phyloP scores from a whole-genome alignment of 208 protist genomes.

The Acanthamoeba culbertsoni region DNA sequence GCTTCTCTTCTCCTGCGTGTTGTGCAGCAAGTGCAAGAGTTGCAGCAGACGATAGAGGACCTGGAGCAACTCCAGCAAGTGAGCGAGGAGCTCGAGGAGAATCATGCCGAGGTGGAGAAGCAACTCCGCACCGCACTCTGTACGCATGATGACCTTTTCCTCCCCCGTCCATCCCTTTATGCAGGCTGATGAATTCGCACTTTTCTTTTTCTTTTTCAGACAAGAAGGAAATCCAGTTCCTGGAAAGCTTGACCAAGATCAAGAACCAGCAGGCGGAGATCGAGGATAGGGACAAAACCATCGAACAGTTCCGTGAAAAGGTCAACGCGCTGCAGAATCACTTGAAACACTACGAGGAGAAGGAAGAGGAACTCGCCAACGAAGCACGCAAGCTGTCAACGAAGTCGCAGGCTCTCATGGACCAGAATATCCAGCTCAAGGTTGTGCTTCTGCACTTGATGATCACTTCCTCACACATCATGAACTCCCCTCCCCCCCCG shows the following conservation, averaged over 20 bases:
- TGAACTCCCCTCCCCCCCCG: too few relatives aligned
- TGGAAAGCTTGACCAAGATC: slow-evolving; percentile 47
- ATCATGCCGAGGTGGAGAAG: slow-evolving; percentile 56
- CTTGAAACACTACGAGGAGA: slow-evolving; percentile 53
- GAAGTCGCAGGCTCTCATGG: slow-evolving; percentile 54
- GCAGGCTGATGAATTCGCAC: not conserved
- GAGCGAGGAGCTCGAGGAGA: slow-evolving; percentile 58
- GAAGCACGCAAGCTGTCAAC: slow-evolving; percentile 42
- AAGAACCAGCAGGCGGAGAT: slow-evolving; percentile 54
- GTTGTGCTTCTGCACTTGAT: not conserved
- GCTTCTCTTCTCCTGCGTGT: not conserved
- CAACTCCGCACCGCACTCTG: slow-evolving; percentile 20
- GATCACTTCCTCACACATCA: not conserved
- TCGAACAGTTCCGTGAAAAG: slow-evolving; percentile 61
- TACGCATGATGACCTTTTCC: not conserved
- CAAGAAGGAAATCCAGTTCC: slow-evolving; percentile 54
- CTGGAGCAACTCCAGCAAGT: slow-evolving; percentile 56
- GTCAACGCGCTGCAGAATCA: slow-evolving; percentile 34
- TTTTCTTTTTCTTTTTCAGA: not conserved
- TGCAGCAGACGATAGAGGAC: slow-evolving; percentile 48
- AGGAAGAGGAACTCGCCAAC: slow-evolving; percentile 39
- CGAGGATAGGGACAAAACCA: slow-evolving; percentile 57
- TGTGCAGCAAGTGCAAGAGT: slow-evolving; percentile 30
- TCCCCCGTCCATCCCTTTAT: too few relatives aligned
- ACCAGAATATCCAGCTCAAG: slow-evolving; percentile 59